These are phyloP conservation scores for Cephalotrichum gorgonifer DNA, from an alignment of 2,329 filamentous ascomycete genomes.

Conservation along the genomic window DNA sequence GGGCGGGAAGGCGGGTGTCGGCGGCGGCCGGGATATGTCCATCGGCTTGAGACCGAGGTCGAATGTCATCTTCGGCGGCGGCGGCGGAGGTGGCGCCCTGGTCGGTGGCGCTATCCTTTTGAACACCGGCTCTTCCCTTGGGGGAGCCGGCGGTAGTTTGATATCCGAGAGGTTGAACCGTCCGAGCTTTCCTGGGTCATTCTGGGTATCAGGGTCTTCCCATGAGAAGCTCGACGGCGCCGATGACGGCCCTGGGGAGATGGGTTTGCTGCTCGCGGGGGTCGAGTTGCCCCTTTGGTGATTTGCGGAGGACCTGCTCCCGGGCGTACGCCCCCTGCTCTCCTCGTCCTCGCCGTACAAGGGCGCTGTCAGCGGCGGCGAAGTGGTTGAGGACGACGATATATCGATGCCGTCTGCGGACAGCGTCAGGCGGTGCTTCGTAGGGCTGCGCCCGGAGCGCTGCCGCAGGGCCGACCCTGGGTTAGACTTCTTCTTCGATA, in stretches of 20 bases:
- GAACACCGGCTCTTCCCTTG: background rate
- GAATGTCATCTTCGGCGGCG: background rate
- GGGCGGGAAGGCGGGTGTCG: conserved; percentile 5
- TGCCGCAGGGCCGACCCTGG: conserved; percentile 36
- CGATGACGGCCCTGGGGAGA: conserved; percentile 55
- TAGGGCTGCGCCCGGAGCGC: conserved; percentile 41
- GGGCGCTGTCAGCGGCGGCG: conserved; percentile 51
- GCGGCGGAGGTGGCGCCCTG: background rate
- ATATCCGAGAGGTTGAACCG: conserved; percentile 25
- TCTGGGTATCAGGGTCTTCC: conserved; percentile 37
- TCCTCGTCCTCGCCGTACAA: conserved; percentile 42
- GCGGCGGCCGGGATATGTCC: conserved; percentile 5
- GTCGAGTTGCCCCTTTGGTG: conserved; percentile 44
- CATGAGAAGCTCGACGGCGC: conserved; percentile 55
- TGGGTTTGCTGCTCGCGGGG: conserved; percentile 31
- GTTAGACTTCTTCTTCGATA: conserved; percentile 37
- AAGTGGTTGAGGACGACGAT: conserved; percentile 11
- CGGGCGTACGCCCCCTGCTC: conserved; percentile 2
- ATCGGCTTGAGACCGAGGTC: conserved; percentile 1
- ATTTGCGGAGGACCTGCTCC: conserved; percentile 25
- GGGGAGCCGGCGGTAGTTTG: background rate
- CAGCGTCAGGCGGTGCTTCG: conserved; percentile 49
- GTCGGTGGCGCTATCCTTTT: background rate
- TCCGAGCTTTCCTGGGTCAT: conserved; percentile 25
- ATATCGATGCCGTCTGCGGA: conserved; percentile 48